A percentile compares a stretch with the other conserved stretches of the same genome.
phyloP scores from a whole-genome alignment of 192 early-diverging fungal genomes.

The Coemansia sp. region DNA sequence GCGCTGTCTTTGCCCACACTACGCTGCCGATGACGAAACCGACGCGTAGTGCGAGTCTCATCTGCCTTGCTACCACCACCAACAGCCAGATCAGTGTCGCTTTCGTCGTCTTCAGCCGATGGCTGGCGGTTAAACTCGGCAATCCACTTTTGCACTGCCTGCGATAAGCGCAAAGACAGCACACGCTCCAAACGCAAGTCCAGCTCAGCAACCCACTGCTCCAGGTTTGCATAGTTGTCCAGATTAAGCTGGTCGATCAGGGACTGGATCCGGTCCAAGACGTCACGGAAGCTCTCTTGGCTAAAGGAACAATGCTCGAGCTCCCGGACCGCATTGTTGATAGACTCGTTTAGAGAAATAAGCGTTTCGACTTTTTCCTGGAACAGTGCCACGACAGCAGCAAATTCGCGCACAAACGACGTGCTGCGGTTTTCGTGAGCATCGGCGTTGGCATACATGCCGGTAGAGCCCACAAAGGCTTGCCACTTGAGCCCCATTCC shows the following conservation, averaged over 20 bases:
- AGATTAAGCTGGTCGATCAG: conserved; percentile 90
- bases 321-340: conserved; percentile 77
- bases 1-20: conserved; percentile 16
- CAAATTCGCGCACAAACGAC: conserved; percentile 94
- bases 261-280: conserved; percentile 83
- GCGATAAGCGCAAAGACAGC: conserved; percentile 69
- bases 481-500: conserved; percentile 85
- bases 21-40: conserved; percentile 19
- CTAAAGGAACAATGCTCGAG: conserved; percentile 76
- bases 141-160: conserved; percentile 75
- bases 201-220: conserved; percentile 81
- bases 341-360: conserved; percentile 79
- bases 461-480: conserved; percentile 75
- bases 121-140: conserved; percentile 61
- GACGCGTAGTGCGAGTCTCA: conserved; percentile 33
- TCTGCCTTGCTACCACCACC: neutral
- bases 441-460: conserved; percentile 50
- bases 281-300: conserved; percentile 62
- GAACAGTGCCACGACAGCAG: conserved; percentile 82
- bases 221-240: conserved; percentile 91
- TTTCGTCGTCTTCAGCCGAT: conserved; percentile 46
- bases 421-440: conserved; percentile 83
- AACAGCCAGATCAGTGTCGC: conserved; percentile 15
- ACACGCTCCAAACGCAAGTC: conserved; percentile 77
- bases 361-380: conserved; percentile 92